These are phyloP conservation scores for Tuber borchii DNA, from an alignment of 495 filamentous ascomycete species.

Conservation along the genomic window DNA sequence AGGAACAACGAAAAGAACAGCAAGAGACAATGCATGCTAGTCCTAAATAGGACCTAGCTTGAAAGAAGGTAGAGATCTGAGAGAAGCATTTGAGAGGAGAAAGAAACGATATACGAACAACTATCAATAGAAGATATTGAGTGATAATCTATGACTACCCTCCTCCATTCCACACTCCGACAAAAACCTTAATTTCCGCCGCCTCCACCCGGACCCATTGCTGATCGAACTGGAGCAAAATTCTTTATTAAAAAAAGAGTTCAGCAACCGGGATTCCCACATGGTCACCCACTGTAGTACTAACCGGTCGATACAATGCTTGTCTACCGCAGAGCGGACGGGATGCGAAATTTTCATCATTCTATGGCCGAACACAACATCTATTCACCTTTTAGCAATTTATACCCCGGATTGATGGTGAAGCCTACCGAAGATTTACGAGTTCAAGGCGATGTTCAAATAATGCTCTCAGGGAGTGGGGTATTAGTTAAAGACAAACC, in stretches of 20 bases:
- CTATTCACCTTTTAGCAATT: neutral
- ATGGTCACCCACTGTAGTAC: conserved; percentile 2
- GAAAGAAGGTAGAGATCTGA: too few relatives aligned
- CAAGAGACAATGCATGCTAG: too few relatives aligned
- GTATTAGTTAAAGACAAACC: neutral
- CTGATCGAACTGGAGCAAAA: neutral
- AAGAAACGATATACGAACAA: neutral
- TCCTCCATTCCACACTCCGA: neutral
- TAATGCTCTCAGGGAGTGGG: neutral
- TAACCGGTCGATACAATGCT: neutral
- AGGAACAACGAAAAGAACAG: too few relatives aligned
- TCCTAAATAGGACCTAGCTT: too few relatives aligned
- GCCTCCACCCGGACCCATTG: neutral
- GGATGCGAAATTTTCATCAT: conserved; percentile 3
- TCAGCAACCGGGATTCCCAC: neutral
- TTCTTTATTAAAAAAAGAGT: neutral
- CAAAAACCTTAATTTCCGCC: neutral
- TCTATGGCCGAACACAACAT: neutral
- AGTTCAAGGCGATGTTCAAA: neutral
- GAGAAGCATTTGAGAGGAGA: too few relatives aligned
- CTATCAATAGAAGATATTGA: neutral
- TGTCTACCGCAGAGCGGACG: conserved; percentile 1
- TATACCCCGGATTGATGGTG: neutral
- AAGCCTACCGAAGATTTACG: neutral
- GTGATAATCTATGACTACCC: neutral